Evolutionary conservation across 1,284 basidiomycete species (phyloP).

Genomic region (Coniferiporia weirii): DNA sequence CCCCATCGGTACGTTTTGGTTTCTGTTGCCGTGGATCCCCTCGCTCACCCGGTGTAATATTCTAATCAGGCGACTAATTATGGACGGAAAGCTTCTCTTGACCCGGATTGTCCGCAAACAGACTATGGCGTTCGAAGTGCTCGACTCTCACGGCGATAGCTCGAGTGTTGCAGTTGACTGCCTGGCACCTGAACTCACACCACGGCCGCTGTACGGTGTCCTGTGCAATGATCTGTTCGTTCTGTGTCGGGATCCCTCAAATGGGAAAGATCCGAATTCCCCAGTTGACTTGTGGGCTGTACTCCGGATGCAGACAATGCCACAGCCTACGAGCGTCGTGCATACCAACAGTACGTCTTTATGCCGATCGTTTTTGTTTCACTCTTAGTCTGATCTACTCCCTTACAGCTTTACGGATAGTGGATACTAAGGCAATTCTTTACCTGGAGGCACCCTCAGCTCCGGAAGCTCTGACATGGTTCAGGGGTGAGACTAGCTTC

Average conservation of each 20-base stretch:
- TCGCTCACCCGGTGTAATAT: slow-evolving; percentile 15
- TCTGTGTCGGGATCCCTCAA: slow-evolving; percentile 76
- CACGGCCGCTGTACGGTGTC: slow-evolving; percentile 70
- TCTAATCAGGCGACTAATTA: slow-evolving; percentile 66
- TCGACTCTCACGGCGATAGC: slow-evolving; percentile 70
- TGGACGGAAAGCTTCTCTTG: slow-evolving; percentile 80
- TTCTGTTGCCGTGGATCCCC: slow-evolving; percentile 8
- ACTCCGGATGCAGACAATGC: slow-evolving; percentile 83
- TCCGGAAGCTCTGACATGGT: slow-evolving; percentile 85
- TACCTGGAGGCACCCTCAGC: slow-evolving; percentile 86
- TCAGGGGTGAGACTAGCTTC: slow-evolving; percentile 57
- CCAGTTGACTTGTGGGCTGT: slow-evolving; percentile 90
- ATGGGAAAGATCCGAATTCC: slow-evolving; percentile 66
- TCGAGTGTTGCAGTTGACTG: slow-evolving; percentile 85
- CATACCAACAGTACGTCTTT: slow-evolving; percentile 69
- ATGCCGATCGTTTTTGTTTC: slow-evolving; percentile 20
- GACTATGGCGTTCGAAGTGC: slow-evolving; percentile 77
- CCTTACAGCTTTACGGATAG: slow-evolving; percentile 64
- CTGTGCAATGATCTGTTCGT: slow-evolving; percentile 92
- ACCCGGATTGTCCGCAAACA: slow-evolving; percentile 89
- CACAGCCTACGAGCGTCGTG: slow-evolving; percentile 86
- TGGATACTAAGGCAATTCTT: slow-evolving; percentile 86
- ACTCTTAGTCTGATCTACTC: slow-evolving; percentile 13
- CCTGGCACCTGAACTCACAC: slow-evolving; percentile 76
- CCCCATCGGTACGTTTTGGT: slow-evolving; percentile 75